Evolutionary conservation across 2,329 filamentous ascomycete species (phyloP).

Genomic region (Microsporum ferrugineum): DNA sequence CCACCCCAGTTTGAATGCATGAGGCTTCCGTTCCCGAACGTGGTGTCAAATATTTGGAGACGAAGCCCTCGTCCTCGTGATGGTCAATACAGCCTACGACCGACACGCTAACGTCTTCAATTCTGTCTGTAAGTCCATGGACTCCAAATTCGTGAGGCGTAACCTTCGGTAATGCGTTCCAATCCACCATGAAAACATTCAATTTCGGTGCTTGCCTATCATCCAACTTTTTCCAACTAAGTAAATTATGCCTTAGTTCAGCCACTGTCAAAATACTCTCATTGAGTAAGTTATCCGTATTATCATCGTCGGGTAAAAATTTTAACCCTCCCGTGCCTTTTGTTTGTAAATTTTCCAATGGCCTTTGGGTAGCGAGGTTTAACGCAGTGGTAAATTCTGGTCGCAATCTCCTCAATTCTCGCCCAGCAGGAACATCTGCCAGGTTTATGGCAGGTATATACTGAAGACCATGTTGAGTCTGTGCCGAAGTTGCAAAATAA

Average conservation of each 20-base stretch:
- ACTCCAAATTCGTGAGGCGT: slow-evolving; percentile 34
- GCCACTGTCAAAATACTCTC: slow-evolving; percentile 33
- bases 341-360: neutral
- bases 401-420: slow-evolving; percentile 42
- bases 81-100: slow-evolving; percentile 51
- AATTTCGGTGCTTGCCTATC: neutral
- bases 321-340: slow-evolving; percentile 4
- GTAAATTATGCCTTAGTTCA: slow-evolving; percentile 24
- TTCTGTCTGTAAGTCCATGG: slow-evolving; percentile 33
- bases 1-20: slow-evolving; percentile 42
- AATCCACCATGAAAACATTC: slow-evolving; percentile 33
- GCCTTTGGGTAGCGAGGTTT: slow-evolving; percentile 34
- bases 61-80: slow-evolving; percentile 47
- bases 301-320: slow-evolving; percentile 13
- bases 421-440: slow-evolving; percentile 31
- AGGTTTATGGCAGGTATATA: slow-evolving; percentile 51
- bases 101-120: slow-evolving; percentile 20
- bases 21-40: neutral
- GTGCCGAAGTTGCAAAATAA: slow-evolving; percentile 41
- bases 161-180: slow-evolving; percentile 31
- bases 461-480: slow-evolving; percentile 22
- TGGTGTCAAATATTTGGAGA: slow-evolving; percentile 27
- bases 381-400: slow-evolving; percentile 50
- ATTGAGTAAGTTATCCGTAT: slow-evolving; percentile 20
- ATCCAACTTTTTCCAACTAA: neutral